Conservation (phyloP, 768 basidiomycete species). For the Jaapia argillacea region DNA sequence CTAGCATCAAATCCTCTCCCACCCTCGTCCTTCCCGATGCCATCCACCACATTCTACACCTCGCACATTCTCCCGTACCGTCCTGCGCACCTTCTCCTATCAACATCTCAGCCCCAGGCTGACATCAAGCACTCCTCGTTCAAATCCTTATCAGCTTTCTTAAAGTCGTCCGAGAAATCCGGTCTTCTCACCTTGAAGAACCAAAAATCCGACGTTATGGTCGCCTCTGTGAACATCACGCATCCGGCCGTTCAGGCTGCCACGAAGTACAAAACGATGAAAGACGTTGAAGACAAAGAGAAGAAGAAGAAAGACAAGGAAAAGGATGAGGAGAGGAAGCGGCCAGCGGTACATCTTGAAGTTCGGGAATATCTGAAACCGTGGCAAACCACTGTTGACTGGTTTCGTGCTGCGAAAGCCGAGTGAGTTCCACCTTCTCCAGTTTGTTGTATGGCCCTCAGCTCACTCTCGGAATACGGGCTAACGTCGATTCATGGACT, state of each 20-base stretch:
- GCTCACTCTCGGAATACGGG: no score
- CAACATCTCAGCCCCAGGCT: constrained; percentile 28
- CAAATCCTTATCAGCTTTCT: constrained; percentile 76
- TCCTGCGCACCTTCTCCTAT: constrained; percentile 46
- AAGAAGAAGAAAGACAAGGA: constrained; percentile 51
- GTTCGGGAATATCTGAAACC: constrained; percentile 76
- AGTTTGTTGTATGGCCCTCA: no score
- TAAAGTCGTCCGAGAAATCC: constrained; percentile 70
- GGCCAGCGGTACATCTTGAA: constrained; percentile 36
- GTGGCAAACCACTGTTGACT: constrained; percentile 36
- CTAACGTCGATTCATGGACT: no score
- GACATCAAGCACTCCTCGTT: constrained; percentile 72
- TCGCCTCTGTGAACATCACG: constrained; percentile 40
- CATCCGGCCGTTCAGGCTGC: constrained; percentile 53
- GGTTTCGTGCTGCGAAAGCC: constrained; percentile 56
- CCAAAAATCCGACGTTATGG: constrained; percentile 36
- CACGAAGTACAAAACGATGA: constrained; percentile 42
- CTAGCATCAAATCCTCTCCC: constrained; percentile 36
- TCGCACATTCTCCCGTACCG: constrained; percentile 69
- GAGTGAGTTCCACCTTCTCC: constrained; percentile 56
- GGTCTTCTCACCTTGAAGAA: constrained; percentile 66
- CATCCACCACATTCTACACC: constrained; percentile 68
- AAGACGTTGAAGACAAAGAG: constrained; percentile 53
- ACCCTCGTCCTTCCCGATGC: constrained; percentile 56
- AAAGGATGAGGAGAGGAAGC: constrained; percentile 32